Base-by-base conservation (phyloP, 2,329 filamentous ascomycete genomes). In the Trichophyton mentagrophytes region DNA sequence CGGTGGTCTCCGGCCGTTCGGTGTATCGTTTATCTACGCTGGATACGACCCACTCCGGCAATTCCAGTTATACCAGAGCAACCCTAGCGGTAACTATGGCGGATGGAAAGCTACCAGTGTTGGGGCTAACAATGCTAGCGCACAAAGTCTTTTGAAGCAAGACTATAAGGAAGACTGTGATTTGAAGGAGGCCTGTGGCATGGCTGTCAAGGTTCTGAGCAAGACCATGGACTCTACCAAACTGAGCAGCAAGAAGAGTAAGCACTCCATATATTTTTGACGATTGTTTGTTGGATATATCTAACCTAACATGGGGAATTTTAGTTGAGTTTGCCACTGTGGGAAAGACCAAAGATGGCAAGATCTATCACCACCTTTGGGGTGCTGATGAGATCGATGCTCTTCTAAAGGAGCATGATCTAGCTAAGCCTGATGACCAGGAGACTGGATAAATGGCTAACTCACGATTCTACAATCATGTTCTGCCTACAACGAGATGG, bases 221-320 rank as follows among this genome's bases (percentile, higher is more conserved):
- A 99, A 99, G 85, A 99, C 93, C 4, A 99, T 99, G 95, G 93
- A 99, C 75, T 96, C 91, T 60, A 97, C 92, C 60, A 99, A 96
- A 82, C 78, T 99, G 72, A 96, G 90, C 80, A 96, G 90, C 72
- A 93, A 99, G 82, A 99, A 99, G 84, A 96, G 91, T 96, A 78
- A 76, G 89, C 80, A 3, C 15, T 20, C 13, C 3, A 44, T 44
- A 42, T 25, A 3, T 9, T 13, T 40, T 17, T 15, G n/a, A 33
- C 1, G n/a, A 3, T 4, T 5, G 1, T 15, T 20, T 20, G 7
- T 44, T 20, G 11, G 17, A 44, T 20, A n/a, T 22, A 49, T 47
- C 62, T 53, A 56, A 56, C 38, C 38, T 40, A 60, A 56, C n/a
- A 57, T 27, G n/a, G 20, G 15, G 20, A 30, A 20, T 22, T 46